Evolutionary conservation across 2,329 filamentous ascomycete species (phyloP), one percentile per base, ranked within the genome.

Genomic region (Neofusicoccum parvum): DNA sequence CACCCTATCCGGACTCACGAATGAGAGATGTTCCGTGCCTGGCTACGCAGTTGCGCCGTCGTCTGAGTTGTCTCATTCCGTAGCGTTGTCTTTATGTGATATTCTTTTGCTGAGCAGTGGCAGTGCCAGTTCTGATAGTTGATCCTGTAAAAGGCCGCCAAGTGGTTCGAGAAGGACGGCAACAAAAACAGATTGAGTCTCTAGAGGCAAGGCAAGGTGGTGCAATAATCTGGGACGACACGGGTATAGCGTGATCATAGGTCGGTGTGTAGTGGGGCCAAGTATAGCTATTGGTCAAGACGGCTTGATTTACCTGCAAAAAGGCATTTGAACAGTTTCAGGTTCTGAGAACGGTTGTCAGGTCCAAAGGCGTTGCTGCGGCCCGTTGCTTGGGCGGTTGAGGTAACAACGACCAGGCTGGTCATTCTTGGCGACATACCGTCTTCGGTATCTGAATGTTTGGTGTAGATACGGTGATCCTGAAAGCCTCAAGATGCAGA

Each of bases 371-470:
- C 32, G 43, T 23, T 23, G 23, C 23, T 23, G 3, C 23, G 23
- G 23, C 56, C 32, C 17, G 56, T 48, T 60, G 56, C 56, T 60
- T 36, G 39, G 56, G 17, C 6, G 32, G 39, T 34, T 17, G 39
- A 17, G 39, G 27, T 32, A 12, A 45, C 41, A 51, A 20, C 17
- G 27, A 15, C 23, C n/a, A 14, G 27, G 54, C 39, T 34, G 17
- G 11, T 11, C 41, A 60, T 48, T 48, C 56, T 60, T 46, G 56
- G 56, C 43, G 56, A 17, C 15, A 60, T 60, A 49, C 41, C 43
- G 43, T 36, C 27, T 60, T 27, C 43, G 56, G 56, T 27, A 32
- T 6, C 12, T 36, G 39, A 54, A 54, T 36, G 11, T 48, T 48
- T 48, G 27, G 56, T 20, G 11, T 23, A 23, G 27, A 36, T 36